Evolutionary conservation across 2,329 filamentous ascomycete species (phyloP), one percentile per base, ranked within the genome.

Genomic region (Cladosporium sp.): DNA sequence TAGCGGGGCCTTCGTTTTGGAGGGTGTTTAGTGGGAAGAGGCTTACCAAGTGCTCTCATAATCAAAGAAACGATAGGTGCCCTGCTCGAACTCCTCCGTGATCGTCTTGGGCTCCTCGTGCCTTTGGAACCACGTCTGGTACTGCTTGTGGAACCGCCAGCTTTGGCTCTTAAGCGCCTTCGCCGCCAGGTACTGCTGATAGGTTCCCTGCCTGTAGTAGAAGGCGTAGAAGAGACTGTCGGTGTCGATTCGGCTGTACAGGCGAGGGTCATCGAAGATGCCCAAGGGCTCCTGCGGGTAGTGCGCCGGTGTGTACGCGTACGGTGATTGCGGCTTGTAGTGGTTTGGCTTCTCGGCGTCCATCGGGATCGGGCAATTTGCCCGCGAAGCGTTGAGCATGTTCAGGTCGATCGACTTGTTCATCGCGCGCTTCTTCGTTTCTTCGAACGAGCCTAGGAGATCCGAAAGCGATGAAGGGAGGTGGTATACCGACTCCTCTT

Each of bases 121-220:
- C 48, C 93, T 82, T 72, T 98, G 93, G 67, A 98, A 98, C 93
- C 93, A 98, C 1, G 93, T 98, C 71, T 95, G 93, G 68, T 98
- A 98, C 71, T 97, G 93, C 77, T 98, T 98, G 74, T 98, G 93
- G 70, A 98, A 98, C 53, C 93, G 82, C 93, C 93, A 98, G 71
- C 91, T 96, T 72, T 98, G 93, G 60, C 92, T 88, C 74, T 98
- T 98, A 49, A 98, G 76, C n/a, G 93, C 89, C 72, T 95, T 95
- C 11, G 93, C 93, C 1, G 93, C 90, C 54, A 97, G 79, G 67
- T 91, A 96, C 69, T 98, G 93, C 69, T 97, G 91, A 62, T 95
- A 91, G 1, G 90, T 91, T 22, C 90, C 90, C 71, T 98, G 93
- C 62, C 92, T 89, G 76, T 98, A 98, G 77, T 98, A 98, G 73